These are phyloP conservation scores for Xylariales sp. DNA, from an alignment of 2,329 filamentous ascomycete genomes.

Conservation along the genomic window DNA sequence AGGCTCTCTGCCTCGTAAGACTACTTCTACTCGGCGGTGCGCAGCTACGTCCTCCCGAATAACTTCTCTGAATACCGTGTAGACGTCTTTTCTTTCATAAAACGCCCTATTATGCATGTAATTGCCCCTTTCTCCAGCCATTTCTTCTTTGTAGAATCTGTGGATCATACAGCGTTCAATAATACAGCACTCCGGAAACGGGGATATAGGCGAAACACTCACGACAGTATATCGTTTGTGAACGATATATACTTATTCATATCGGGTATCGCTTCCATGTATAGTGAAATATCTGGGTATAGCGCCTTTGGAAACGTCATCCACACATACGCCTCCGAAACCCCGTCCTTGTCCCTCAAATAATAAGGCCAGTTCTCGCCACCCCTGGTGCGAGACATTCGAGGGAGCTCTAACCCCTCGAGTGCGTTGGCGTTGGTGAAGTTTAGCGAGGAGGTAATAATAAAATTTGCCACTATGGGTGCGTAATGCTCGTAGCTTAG, in stretches of 20 bases:
- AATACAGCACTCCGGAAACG: not conserved
- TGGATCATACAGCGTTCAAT: not conserved
- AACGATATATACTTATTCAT: slow-evolving; percentile 46
- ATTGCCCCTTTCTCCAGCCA: slow-evolving; percentile 44
- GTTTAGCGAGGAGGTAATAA: slow-evolving; percentile 46
- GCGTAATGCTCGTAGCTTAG: slow-evolving; percentile 43
- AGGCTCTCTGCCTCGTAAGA: slow-evolving; percentile 38
- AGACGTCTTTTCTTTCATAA: slow-evolving; percentile 37
- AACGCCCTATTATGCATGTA: slow-evolving; percentile 45
- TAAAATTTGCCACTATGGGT: slow-evolving; percentile 45
- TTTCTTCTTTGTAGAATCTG: slow-evolving; percentile 50
- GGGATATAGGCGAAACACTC: slow-evolving; percentile 12
- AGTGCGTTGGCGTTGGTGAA: slow-evolving; percentile 48
- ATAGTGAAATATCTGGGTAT: slow-evolving; percentile 46
- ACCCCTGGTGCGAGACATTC: slow-evolving; percentile 37
- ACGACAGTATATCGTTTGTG: slow-evolving; percentile 49
- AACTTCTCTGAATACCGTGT: slow-evolving; percentile 34
- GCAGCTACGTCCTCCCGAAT: slow-evolving; percentile 36
- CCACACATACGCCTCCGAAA: slow-evolving; percentile 45
- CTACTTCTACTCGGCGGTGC: slow-evolving; percentile 36
- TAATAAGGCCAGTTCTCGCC: slow-evolving; percentile 46
- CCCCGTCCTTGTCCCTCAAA: slow-evolving; percentile 46
- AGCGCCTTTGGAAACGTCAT: slow-evolving; percentile 46
- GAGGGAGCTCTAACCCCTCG: slow-evolving; percentile 41
- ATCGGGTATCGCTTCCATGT: slow-evolving; percentile 46